Evolutionary conservation across 345 rosid genomes (phyloP), one percentile per base, ranked within the genome.

Genomic region (Raphanus sativus): DNA sequence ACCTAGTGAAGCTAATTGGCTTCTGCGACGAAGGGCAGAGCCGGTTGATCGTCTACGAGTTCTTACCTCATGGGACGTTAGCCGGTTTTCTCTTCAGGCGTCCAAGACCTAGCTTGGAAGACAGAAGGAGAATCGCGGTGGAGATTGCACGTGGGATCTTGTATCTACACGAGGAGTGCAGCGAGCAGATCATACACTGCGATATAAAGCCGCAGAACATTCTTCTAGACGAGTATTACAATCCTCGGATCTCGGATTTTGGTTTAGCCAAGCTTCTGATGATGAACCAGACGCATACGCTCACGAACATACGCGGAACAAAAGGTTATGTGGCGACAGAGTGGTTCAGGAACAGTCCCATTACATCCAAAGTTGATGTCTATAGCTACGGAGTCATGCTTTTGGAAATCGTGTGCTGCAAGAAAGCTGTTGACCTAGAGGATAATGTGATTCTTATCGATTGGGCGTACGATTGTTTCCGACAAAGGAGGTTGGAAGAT

Each of bases 201-300:
- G 86, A 87, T 40, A 81, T 85, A 21, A 83, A 85, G 81, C 88
- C 90, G 1, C 85, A 86, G 13, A 86, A 83, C 80, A 75, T 83
- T 26, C 82, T 87, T 7, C 75, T 83, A 15, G 90, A 82, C 64
- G 69, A 74, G 25, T 40, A 67, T 40, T 56, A 48, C 11, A 74
- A 12, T 7, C 79, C 83, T 10, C 73, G 83, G 9, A 85, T 85
- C 2, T 45, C 88, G 0, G 86, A 87, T 76, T 87, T 87, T 26
- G 84, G 88, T 8, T 7, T 52, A 52, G 59, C 59, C 10, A 52
- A 52, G 59, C 74, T 80, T 56, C 45, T 83, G 66, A 82, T 73
- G 80, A 61, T 78, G 34, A 87, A 83, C 48, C 83, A 78, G 66
- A 81, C 83, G 11, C 61, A 74, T 65, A 85, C 85, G 0, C 79